Conservation (phyloP, 768 basidiomycete species). For the Suillus ampliporus region DNA sequence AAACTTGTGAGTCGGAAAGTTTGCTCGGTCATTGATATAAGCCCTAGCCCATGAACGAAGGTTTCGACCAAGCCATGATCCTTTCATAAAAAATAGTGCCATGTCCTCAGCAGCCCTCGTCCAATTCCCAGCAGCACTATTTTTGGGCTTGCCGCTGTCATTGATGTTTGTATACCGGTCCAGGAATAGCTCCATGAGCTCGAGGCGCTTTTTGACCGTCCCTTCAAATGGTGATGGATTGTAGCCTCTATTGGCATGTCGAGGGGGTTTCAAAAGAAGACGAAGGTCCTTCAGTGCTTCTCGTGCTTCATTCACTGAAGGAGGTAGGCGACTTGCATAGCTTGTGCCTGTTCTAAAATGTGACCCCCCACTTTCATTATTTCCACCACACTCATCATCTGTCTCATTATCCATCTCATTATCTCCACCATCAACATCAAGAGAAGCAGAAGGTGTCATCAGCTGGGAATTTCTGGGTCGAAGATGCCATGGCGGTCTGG, state of each 20-base stretch:
- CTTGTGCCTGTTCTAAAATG: background rate
- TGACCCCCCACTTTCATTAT: background rate
- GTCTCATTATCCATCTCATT: constrained; percentile 7
- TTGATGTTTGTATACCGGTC: constrained; percentile 1
- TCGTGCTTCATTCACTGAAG: constrained; percentile 6
- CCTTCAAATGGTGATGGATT: constrained; percentile 5
- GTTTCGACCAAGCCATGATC: constrained; percentile 12
- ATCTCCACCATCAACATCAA: background rate
- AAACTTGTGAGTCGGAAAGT: constrained; percentile 38
- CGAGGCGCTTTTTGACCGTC: background rate
- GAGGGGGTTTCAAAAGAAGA: constrained; percentile 7
- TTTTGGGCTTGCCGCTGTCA: constrained; percentile 8
- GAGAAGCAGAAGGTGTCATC: background rate
- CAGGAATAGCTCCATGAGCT: constrained; percentile 9
- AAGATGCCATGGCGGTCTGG: background rate
- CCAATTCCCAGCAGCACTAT: constrained; percentile 12
- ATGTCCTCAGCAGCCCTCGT: constrained; percentile 6
- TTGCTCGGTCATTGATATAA: constrained; percentile 26
- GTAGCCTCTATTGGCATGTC: constrained; percentile 3
- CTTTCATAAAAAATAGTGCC: constrained; percentile 13
- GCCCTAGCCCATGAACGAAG: constrained; percentile 11
- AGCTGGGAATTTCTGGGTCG: background rate
- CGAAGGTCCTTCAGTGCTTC: constrained; percentile 6
- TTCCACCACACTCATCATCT: background rate
- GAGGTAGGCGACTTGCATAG: background rate